Conservation (phyloP, 2,329 filamentous ascomycete genomes). For the Pseudogymnoascus sp. region DNA sequence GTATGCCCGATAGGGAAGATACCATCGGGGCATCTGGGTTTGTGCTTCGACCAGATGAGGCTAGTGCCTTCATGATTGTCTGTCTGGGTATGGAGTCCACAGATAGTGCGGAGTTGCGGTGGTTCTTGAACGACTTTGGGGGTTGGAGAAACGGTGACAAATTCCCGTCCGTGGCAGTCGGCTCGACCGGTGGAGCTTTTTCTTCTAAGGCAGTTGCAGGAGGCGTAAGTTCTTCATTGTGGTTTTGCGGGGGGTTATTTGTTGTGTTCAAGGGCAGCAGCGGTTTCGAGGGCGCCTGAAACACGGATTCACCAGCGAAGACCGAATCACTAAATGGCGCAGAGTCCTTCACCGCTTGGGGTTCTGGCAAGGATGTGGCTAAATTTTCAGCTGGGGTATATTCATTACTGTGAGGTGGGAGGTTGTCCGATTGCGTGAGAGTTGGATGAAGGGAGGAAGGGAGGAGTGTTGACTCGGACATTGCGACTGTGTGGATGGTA, state of each 20-base stretch:
- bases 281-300: slow-evolving; percentile 38
- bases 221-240: slow-evolving; percentile 11
- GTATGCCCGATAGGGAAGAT: slow-evolving; percentile 55
- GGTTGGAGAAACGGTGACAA: slow-evolving; percentile 24
- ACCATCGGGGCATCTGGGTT: slow-evolving; percentile 45
- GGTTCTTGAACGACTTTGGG: slow-evolving; percentile 21
- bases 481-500: background rate
- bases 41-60: slow-evolving; percentile 56
- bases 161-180: slow-evolving; percentile 13
- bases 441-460: background rate
- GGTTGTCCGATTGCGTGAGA: background rate
- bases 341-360: background rate
- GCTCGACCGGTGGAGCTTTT: background rate
- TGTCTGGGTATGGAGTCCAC: slow-evolving; percentile 57
- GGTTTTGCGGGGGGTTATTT: slow-evolving; percentile 22
- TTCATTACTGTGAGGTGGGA: background rate
- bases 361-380: background rate
- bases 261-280: slow-evolving; percentile 37
- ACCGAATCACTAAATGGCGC: slow-evolving; percentile 21
- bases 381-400: slow-evolving; percentile 19
- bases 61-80: slow-evolving; percentile 76
- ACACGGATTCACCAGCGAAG: slow-evolving; percentile 34
- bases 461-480: background rate
- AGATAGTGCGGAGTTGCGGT: slow-evolving; percentile 31
- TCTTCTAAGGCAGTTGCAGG: slow-evolving; percentile 13